Evolutionary conservation across 2,329 filamentous ascomycete genomes (phyloP).

Genomic region (Pseudogymnoascus sp.): DNA sequence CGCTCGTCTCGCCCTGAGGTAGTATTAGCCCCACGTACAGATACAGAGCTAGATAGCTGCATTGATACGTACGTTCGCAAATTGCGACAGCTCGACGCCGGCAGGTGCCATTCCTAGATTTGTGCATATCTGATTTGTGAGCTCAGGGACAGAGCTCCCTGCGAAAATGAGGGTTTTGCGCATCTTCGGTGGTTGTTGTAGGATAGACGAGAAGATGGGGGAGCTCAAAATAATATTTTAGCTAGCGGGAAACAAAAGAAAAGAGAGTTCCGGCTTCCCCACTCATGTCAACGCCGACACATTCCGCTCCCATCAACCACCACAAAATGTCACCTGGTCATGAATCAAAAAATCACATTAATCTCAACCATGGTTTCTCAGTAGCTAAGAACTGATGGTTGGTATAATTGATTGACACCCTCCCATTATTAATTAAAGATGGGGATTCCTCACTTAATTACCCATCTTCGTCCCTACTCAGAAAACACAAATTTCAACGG

Average conservation of each 20-base stretch:
- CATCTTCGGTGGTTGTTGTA: slow-evolving; percentile 38
- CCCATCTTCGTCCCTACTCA: slow-evolving; percentile 47
- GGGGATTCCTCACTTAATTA: slow-evolving; percentile 54
- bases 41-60: slow-evolving; percentile 21
- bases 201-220: slow-evolving; percentile 4
- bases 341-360: neutral
- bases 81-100: slow-evolving; percentile 59
- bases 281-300: slow-evolving; percentile 6
- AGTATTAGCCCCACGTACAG: slow-evolving; percentile 21
- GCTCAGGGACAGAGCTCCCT: slow-evolving; percentile 58
- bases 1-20: slow-evolving; percentile 58
- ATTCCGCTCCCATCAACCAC: neutral
- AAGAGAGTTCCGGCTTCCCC: slow-evolving; percentile 2
- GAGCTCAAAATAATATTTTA: slow-evolving; percentile 11
- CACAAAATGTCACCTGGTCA: neutral
- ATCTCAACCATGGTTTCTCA: neutral
- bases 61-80: slow-evolving; percentile 55
- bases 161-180: slow-evolving; percentile 62
- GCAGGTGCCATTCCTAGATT: slow-evolving; percentile 60
- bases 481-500: slow-evolving; percentile 35
- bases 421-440: slow-evolving; percentile 32
- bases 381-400: neutral
- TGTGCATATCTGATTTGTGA: slow-evolving; percentile 60
- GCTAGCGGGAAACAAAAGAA: slow-evolving; percentile 6
- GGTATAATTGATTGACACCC: neutral